Evolutionary conservation across 352 stramenopile species (phyloP).

Genomic region (Thalassiosira ordinaria): DNA sequence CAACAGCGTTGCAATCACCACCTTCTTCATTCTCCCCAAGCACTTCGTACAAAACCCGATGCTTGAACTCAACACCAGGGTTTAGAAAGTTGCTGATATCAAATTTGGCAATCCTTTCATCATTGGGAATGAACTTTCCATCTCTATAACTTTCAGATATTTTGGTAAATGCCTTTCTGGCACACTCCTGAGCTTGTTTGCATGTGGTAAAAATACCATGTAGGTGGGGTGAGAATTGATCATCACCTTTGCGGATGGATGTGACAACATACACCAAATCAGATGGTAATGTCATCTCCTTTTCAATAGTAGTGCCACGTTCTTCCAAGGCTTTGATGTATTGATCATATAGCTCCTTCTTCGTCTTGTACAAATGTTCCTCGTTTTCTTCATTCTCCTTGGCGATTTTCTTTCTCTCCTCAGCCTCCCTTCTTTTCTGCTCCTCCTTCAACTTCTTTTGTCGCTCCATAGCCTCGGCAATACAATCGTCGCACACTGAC

Average conservation of each 20-base stretch:
- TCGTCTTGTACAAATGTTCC: not conserved
- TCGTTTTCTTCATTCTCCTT: not conserved
- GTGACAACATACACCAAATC: constrained; percentile 23
- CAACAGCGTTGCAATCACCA: constrained; percentile 1
- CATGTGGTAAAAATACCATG: constrained; percentile 26
- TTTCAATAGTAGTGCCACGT: constrained; percentile 2
- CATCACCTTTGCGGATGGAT: constrained; percentile 5
- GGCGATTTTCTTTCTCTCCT: not conserved
- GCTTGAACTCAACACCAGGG: constrained; percentile 1
- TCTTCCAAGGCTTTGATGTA: not conserved
- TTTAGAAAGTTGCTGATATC: constrained; percentile 14
- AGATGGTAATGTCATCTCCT: constrained; percentile 7
- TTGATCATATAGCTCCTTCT: constrained; percentile 1
- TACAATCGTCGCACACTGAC: too few relatives aligned
- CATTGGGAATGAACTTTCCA: constrained; percentile 19
- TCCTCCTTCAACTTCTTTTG: too few relatives aligned
- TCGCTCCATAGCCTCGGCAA: too few relatives aligned
- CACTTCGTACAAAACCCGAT: constrained; percentile 10
- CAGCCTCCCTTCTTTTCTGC: too few relatives aligned
- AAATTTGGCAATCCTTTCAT: constrained; percentile 13
- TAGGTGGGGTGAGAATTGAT: constrained; percentile 7
- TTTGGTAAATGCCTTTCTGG: constrained; percentile 8
- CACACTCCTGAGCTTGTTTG: constrained; percentile 15
- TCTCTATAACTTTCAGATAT: constrained; percentile 18
- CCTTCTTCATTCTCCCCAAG: not conserved